Percentiles rank a stretch among this genome's conserved stretches.
phyloP scores from a whole-genome alignment of 116 monocot genomes.

The Dioscorea cayenensis region DNA sequence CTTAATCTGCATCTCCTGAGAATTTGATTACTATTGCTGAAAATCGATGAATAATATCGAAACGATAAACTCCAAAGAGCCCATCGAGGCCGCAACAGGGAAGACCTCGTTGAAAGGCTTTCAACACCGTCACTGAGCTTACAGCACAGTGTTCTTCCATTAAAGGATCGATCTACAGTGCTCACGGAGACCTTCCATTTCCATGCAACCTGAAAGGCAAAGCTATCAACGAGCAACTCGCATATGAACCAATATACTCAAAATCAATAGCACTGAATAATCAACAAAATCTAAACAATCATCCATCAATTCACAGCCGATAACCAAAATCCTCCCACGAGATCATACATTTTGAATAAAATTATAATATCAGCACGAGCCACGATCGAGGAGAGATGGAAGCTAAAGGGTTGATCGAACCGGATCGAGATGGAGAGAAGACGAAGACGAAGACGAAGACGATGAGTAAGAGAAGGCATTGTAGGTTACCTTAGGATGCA shows the following conservation, averaged over 20 bases:
- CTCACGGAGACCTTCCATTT: constrained; percentile 3
- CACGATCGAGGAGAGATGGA: neutral
- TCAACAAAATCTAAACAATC: no score
- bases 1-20: neutral
- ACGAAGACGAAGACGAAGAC: no score
- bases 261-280: no score
- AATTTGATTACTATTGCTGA: constrained; percentile 1
- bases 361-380: neutral
- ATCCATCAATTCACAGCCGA: no score
- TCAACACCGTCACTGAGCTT: neutral
- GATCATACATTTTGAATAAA: no score
- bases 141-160: constrained; percentile 4
- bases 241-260: neutral
- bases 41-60: constrained; percentile 15
- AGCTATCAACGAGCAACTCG: neutral
- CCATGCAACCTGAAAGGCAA: neutral
- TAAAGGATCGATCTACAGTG: neutral
- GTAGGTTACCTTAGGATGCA: neutral
- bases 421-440: neutral
- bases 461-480: neutral
- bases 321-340: no score
- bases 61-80: constrained; percentile 10
- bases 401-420: neutral
- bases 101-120: constrained; percentile 2
- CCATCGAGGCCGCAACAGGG: constrained; percentile 1